phyloP scores from a whole-genome alignment of 495 filamentous ascomycete species.

The Bacidia gigantensis region DNA sequence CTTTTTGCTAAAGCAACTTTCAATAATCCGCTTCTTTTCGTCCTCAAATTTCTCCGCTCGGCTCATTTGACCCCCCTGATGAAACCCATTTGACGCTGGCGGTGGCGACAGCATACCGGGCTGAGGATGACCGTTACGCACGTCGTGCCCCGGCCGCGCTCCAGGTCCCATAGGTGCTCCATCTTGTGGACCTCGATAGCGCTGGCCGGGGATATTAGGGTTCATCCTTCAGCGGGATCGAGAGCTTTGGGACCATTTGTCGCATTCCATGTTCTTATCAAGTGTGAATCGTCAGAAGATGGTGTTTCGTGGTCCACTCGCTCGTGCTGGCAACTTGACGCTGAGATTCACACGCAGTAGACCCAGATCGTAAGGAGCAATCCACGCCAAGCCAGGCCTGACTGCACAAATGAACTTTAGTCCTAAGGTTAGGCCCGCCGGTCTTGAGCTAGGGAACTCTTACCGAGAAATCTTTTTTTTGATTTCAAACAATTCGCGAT shows the following conservation, averaged over 20 bases:
- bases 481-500: neutral
- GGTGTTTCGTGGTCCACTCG: neutral
- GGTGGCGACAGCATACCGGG: neutral
- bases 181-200: conserved; percentile 15
- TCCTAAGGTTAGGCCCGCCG: neutral
- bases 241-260: neutral
- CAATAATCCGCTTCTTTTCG: conserved; percentile 82
- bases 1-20: conserved; percentile 80
- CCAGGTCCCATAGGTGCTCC: conserved; percentile 10
- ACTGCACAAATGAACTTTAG: too few species aligned
- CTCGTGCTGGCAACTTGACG: neutral
- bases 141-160: conserved; percentile 10
- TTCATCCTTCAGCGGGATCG: conserved; percentile 10
- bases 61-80: conserved; percentile 29
- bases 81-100: neutral
- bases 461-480: neutral
- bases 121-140: conserved; percentile 8
- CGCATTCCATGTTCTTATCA: neutral
- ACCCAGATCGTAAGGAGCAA: neutral
- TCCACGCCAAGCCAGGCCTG: neutral
- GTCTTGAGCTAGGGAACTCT: neutral
- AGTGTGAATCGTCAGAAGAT: neutral
- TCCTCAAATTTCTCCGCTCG: conserved; percentile 89
- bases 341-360: too few species aligned
- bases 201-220: conserved; percentile 12